Percentiles rank a stretch among this genome's conserved stretches.
phyloP scores from a whole-genome alignment of 2,329 filamentous ascomycete genomes.

The Beauveria caledonica region DNA sequence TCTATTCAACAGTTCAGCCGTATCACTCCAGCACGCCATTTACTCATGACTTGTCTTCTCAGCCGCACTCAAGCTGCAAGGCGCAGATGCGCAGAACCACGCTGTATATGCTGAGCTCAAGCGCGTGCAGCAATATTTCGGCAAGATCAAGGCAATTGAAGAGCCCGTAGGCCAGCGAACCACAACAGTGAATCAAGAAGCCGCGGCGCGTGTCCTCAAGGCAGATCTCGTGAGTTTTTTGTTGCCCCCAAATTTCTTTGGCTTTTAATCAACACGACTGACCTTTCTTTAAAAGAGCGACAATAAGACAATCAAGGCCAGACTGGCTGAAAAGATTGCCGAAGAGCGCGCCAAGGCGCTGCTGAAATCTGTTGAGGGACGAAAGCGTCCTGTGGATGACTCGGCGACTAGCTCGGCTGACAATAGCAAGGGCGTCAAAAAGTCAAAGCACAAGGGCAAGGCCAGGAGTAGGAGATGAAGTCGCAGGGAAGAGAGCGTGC shows the following conservation, averaged over 20 bases:
- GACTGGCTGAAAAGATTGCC: slow-evolving; percentile 47
- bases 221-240: slow-evolving; percentile 60
- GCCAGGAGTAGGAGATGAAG: slow-evolving; percentile 15
- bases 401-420: slow-evolving; percentile 19
- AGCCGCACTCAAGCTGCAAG: slow-evolving; percentile 70
- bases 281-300: slow-evolving; percentile 30
- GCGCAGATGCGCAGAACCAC: slow-evolving; percentile 73
- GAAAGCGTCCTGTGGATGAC: slow-evolving; percentile 35
- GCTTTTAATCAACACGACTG: slow-evolving; percentile 7
- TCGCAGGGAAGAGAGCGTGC: neutral
- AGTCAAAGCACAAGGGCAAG: slow-evolving; percentile 20
- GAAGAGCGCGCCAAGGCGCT: slow-evolving; percentile 47
- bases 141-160: slow-evolving; percentile 78
- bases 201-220: slow-evolving; percentile 74
- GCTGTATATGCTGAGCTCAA: slow-evolving; percentile 78
- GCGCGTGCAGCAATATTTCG: slow-evolving; percentile 84
- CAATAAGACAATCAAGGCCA: slow-evolving; percentile 42
- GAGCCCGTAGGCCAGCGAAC: slow-evolving; percentile 46
- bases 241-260: neutral
- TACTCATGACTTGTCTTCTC: slow-evolving; percentile 2
- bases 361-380: slow-evolving; percentile 36
- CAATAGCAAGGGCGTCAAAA: slow-evolving; percentile 22
- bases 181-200: slow-evolving; percentile 60
- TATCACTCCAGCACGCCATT: neutral
- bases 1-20: slow-evolving; percentile 5